Percentiles rank a stretch among this genome's conserved stretches.
Conservation (phyloP, 495 filamentous ascomycete genomes). For the Pseudoneurospora amorphoporcata region DNA sequence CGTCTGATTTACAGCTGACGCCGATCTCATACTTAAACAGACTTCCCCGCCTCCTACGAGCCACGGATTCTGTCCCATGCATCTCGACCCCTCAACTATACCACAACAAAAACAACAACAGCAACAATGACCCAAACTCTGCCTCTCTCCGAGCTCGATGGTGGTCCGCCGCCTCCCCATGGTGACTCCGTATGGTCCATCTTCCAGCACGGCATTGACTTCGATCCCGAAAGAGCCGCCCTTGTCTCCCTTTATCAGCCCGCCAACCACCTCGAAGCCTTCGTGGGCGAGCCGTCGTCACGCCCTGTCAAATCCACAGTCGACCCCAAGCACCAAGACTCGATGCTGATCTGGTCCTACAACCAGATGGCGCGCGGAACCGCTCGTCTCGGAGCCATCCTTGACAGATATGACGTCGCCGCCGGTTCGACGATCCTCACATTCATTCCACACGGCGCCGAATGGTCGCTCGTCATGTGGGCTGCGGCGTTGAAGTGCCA, state of each 20-base stretch:
- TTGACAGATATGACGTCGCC: neutral
- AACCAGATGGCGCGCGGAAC: neutral
- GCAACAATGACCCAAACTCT: neutral
- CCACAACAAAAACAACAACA: neutral
- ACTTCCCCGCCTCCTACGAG: neutral
- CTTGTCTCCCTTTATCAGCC: neutral
- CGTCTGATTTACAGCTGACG: neutral
- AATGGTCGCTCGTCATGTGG: neutral
- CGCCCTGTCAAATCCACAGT: neutral
- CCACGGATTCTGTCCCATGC: neutral
- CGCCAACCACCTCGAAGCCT: neutral
- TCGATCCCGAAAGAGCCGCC: neutral
- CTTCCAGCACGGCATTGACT: neutral
- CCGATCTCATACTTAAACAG: neutral
- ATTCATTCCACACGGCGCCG: neutral
- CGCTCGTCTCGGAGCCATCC: neutral
- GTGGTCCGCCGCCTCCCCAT: neutral
- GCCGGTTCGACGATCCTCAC: neutral
- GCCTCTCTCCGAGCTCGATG: neutral
- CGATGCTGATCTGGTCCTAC: neutral
- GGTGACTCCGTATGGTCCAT: neutral
- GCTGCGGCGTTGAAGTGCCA: neutral
- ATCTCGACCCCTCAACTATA: neutral
- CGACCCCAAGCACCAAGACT: neutral
- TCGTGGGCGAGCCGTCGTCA: neutral